These are phyloP conservation scores for Atkinsonella texensis DNA, from an alignment of 2,329 filamentous ascomycete species.

Conservation along the genomic window DNA sequence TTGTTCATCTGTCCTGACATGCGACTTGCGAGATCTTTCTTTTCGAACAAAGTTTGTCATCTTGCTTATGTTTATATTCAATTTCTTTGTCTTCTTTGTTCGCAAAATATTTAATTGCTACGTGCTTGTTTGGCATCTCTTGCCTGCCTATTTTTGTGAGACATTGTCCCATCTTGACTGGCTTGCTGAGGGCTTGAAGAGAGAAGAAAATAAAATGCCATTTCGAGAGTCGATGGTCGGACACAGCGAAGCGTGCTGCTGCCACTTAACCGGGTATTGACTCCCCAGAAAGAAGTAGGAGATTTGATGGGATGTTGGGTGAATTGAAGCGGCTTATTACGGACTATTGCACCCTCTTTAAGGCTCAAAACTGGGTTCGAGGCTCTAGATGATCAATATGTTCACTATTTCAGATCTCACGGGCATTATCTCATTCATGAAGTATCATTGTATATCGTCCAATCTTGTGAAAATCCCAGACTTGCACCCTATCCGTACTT, in stretches of 20 bases:
- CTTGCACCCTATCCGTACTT: not conserved
- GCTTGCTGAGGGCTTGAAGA: constrained; percentile 1
- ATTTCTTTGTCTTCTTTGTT: not conserved
- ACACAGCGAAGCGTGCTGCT: not conserved
- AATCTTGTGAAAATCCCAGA: not conserved
- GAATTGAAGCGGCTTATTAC: not conserved
- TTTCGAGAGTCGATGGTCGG: not conserved
- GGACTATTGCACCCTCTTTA: not conserved
- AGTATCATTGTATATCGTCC: not conserved
- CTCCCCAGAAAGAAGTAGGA: not conserved
- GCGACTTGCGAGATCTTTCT: constrained; percentile 2
- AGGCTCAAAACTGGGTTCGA: not conserved
- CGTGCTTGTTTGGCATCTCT: not conserved
- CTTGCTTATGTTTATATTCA: constrained; percentile 5
- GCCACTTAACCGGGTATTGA: constrained; percentile 2
- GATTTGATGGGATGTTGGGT: not conserved
- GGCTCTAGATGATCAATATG: not conserved
- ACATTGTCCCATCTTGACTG: not conserved
- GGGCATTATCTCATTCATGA: not conserved
- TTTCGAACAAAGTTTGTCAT: constrained; percentile 7
- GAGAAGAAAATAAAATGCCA: not conserved
- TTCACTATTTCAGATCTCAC: not conserved
- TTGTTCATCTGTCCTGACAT: constrained; percentile 21
- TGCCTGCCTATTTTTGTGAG: not conserved
- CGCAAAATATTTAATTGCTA: not conserved